A percentile compares a stretch with the other conserved stretches of the same genome.
Evolutionary conservation across 345 rosid genomes (phyloP).

Genomic region (Eucalyptus shirleyi): DNA sequence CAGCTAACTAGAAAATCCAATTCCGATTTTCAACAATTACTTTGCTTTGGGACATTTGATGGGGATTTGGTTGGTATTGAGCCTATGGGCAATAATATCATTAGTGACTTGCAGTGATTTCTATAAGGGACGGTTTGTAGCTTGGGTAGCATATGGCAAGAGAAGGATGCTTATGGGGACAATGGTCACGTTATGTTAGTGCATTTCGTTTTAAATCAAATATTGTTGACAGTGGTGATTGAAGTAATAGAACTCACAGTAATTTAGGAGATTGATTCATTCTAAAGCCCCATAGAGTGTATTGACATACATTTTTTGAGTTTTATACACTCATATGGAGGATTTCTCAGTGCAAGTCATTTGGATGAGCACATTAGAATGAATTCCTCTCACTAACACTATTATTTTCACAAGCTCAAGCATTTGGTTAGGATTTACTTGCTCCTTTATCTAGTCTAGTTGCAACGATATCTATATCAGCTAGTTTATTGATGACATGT

Average conservation of each 20-base stretch:
- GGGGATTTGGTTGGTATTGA: neutral
- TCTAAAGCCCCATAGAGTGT: neutral
- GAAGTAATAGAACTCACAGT: neutral
- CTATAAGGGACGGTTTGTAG: neutral
- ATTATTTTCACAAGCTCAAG: conserved; percentile 61
- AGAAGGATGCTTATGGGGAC: neutral
- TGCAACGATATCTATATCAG: neutral
- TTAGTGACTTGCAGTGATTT: neutral
- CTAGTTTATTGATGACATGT: neutral
- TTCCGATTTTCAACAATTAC: neutral
- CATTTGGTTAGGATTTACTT: conserved; percentile 29
- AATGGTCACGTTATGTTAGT: neutral
- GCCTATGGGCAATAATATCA: neutral
- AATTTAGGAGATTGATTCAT: neutral
- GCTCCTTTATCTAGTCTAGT: neutral
- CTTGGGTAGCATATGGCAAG: neutral
- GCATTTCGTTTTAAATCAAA: neutral
- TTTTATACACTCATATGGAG: neutral
- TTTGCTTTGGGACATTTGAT: neutral
- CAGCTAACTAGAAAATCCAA: too few species aligned
- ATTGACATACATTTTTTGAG: neutral
- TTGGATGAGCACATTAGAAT: conserved; percentile 45
- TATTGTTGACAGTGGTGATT: neutral
- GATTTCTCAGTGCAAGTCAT: conserved; percentile 44
- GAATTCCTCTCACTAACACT: conserved; percentile 30